A percentile compares a stretch with the other conserved stretches of the same genome.
These are phyloP conservation scores for Pythium myriotylum DNA, from an alignment of 352 stramenopile genomes.

Conservation along the genomic window DNA sequence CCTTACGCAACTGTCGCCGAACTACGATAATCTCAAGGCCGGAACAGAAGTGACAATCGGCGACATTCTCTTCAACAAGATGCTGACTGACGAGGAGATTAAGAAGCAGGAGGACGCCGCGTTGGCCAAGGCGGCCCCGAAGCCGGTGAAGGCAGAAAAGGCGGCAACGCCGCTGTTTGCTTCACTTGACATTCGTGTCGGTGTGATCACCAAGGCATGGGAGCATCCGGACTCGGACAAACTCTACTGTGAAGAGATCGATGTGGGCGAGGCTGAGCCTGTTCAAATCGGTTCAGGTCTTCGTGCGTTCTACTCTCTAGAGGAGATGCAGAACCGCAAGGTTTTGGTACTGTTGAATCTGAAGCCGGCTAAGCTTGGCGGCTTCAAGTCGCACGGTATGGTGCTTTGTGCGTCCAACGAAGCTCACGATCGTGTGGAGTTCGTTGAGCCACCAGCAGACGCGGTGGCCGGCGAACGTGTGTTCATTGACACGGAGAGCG, in stretches of 20 bases:
- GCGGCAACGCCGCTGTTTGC: slow-evolving; percentile 64
- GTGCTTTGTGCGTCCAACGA: slow-evolving; percentile 94
- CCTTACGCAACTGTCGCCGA: slow-evolving; percentile 72
- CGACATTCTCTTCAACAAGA: slow-evolving; percentile 95
- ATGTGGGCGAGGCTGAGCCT: slow-evolving; percentile 94
- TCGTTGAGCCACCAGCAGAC: slow-evolving; percentile 93
- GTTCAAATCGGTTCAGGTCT: slow-evolving; percentile 96
- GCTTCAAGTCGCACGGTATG: slow-evolving; percentile 97
- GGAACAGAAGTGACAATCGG: slow-evolving; percentile 92
- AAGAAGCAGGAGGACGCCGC: slow-evolving; percentile 58
- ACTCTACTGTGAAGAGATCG: slow-evolving; percentile 99
- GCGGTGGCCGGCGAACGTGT: slow-evolving; percentile 93
- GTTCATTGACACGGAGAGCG: slow-evolving; percentile 73
- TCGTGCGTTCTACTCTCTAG: slow-evolving; percentile 92
- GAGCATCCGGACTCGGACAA: slow-evolving; percentile 91
- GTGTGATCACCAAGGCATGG: slow-evolving; percentile 81
- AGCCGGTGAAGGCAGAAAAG: slow-evolving; percentile 54
- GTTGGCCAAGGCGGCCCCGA: slow-evolving; percentile 43
- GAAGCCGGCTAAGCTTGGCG: slow-evolving; percentile 96
- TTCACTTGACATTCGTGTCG: slow-evolving; percentile 81
- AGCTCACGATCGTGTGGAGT: slow-evolving; percentile 92
- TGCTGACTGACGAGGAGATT: slow-evolving; percentile 79
- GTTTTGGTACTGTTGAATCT: slow-evolving; percentile 98
- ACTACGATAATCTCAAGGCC: slow-evolving; percentile 92
- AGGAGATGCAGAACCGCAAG: slow-evolving; percentile 95